Conservation (phyloP, 768 basidiomycete genomes). For the Lactifluus hygrophoroides region DNA sequence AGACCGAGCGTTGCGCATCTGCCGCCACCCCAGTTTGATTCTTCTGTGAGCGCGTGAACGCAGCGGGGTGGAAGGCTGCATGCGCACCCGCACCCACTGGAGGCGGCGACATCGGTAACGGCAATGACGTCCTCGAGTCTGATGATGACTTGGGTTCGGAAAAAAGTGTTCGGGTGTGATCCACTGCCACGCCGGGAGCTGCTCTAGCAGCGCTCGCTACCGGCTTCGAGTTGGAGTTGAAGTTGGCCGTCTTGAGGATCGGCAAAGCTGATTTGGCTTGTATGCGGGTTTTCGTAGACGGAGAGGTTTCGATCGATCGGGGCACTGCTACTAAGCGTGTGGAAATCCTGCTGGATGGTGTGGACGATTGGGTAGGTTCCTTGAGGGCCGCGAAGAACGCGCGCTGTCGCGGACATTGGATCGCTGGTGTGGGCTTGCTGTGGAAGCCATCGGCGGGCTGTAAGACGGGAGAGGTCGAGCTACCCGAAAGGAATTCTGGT, state of each 20-base stretch:
- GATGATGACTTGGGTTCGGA: neutral
- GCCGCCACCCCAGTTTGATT: neutral
- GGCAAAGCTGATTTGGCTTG: conserved; percentile 3
- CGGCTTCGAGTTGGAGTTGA: neutral
- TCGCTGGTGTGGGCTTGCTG: conserved; percentile 7
- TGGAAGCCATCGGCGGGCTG: conserved; percentile 17
- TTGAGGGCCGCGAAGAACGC: conserved; percentile 11
- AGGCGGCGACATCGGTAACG: neutral
- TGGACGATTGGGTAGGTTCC: neutral
- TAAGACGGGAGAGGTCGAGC: conserved; percentile 14
- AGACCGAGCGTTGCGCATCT: neutral
- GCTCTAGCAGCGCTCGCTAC: neutral
- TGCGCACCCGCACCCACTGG: no score
- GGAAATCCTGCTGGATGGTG: neutral
- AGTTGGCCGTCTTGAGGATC: neutral
- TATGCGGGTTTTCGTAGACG: neutral
- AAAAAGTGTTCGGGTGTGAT: neutral
- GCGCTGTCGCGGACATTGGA: conserved; percentile 8
- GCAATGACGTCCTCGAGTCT: neutral
- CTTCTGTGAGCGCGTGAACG: neutral
- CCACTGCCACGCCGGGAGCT: neutral
- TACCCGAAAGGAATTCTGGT: conserved; percentile 17
- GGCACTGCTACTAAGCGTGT: neutral
- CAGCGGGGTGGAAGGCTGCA: neutral
- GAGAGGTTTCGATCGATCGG: neutral